Evolutionary conservation across 345 rosid species (phyloP), one percentile per base, ranked within the genome.

Genomic region (Syzygium aromaticum): DNA sequence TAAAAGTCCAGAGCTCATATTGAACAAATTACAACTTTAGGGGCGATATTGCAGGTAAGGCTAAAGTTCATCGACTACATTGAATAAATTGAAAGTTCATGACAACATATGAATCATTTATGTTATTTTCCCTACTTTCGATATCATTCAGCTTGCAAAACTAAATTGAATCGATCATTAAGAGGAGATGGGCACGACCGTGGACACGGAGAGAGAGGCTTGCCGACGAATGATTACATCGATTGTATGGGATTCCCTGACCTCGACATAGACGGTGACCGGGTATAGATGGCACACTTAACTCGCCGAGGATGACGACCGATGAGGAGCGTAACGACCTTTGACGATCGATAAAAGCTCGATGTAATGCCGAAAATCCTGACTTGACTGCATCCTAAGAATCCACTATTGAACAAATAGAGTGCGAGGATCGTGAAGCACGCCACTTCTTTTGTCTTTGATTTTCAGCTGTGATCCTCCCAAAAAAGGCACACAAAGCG

Each of bases 281-380:
- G 2, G 21, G 7, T 14, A 28, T 0, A 4, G 15, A 63, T 6
- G 33, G 5, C 2, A 0, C 38, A 6, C 4, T n/a, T 12, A n/a
- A 13, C 30, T 63, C 28, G 19, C 38, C 5, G 7, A 64, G 77
- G 77, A 64, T 7, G 43, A 64, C 43, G 30, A 8, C 3, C 3
- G 5, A 3, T 15, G 21, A 63, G 5, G 11, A 63, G 77, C 77
- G 4, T 4, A 0, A 8, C 1, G 43, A 30, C 43, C 77, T 28
- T 1, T 3, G 1, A 30, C 21, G 3, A 64, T 33, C 3, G 0
- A 64, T 64, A 0, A 14, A 64, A 64, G 43, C 43, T 64, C 0
- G 57, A 21, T 2, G 7, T 54, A 7, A 54, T 54, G 57, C 3
- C 23, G 10, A 7, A 52, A 54, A 54, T 21, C 57, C 9, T 6